Percentiles rank a stretch among this genome's conserved stretches.
Conservation (phyloP, 78 protist species). For the Polysphondylium violaceum region DNA sequence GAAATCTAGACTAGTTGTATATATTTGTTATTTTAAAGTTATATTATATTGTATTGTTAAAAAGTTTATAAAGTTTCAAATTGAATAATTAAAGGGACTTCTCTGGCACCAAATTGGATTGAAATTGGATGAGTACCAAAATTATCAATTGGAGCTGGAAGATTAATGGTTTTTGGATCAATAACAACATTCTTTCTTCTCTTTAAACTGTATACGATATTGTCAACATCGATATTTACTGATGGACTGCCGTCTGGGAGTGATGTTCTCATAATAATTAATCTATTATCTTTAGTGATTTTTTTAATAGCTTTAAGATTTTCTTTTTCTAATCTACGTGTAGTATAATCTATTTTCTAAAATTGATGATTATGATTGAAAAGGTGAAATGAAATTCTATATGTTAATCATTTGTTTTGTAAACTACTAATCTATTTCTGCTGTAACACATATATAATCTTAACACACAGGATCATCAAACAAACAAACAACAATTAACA, state of each 20-base stretch:
- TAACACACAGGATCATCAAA: too few species aligned
- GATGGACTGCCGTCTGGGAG: constrained; percentile 3
- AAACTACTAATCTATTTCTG: too few species aligned
- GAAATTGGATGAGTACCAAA: constrained; percentile 11
- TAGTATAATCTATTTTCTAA: constrained; percentile 65
- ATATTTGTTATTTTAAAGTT: too few species aligned
- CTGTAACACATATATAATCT: too few species aligned
- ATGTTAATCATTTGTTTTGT: too few species aligned
- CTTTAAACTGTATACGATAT: constrained; percentile 73
- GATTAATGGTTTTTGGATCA: constrained; percentile 20
- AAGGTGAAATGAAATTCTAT: too few species aligned
- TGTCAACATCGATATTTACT: not conserved
- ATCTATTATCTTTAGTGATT: constrained; percentile 6
- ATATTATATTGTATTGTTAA: too few species aligned
- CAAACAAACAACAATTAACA: too few species aligned
- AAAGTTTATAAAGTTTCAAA: not conserved
- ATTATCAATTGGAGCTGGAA: constrained; percentile 6
- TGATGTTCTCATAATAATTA: constrained; percentile 34
- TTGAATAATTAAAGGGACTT: not conserved
- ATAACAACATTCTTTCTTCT: constrained; percentile 38
- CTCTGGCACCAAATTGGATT: constrained; percentile 1
- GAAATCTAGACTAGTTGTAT: too few species aligned
- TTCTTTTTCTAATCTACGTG: constrained; percentile 11
- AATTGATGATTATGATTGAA: not conserved
- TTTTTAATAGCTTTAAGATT: constrained; percentile 40